Conservation (phyloP, 306 rosid genomes). For the Quercus cerris region DNA sequence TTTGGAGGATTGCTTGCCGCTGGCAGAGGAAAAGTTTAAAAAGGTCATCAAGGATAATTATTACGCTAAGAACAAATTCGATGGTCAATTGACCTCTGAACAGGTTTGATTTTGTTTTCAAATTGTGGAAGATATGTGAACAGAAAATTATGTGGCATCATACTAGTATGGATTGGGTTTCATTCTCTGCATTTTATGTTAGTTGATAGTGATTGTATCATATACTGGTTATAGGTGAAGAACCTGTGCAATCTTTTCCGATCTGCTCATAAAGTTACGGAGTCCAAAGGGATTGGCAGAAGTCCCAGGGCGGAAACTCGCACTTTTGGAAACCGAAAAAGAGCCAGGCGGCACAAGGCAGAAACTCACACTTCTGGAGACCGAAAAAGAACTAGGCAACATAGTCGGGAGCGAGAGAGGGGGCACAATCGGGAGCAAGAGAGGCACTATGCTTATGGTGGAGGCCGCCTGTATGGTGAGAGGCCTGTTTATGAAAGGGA, state of each 20-base stretch:
- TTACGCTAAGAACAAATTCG: background rate
- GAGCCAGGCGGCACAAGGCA: background rate
- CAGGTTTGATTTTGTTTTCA: conserved; percentile 1
- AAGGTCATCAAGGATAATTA: background rate
- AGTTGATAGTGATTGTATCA: background rate
- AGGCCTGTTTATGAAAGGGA: background rate
- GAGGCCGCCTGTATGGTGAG: background rate
- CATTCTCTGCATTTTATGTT: background rate
- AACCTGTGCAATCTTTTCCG: conserved; percentile 6
- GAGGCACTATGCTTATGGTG: background rate
- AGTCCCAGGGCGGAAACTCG: background rate
- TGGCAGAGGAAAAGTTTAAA: background rate
- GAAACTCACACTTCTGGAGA: background rate
- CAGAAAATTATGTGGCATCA: too few species aligned
- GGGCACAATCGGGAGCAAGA: background rate
- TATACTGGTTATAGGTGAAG: conserved; percentile 5
- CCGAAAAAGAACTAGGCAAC: background rate
- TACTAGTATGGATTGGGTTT: background rate
- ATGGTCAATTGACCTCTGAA: conserved; percentile 6
- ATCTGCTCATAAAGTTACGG: background rate
- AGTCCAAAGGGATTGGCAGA: background rate
- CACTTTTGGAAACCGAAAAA: background rate
- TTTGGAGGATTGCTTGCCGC: background rate
- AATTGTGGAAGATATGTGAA: background rate
- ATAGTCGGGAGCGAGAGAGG: background rate